phyloP scores from a whole-genome alignment of 2,329 filamentous ascomycete genomes.

The Claviceps sp. region DNA sequence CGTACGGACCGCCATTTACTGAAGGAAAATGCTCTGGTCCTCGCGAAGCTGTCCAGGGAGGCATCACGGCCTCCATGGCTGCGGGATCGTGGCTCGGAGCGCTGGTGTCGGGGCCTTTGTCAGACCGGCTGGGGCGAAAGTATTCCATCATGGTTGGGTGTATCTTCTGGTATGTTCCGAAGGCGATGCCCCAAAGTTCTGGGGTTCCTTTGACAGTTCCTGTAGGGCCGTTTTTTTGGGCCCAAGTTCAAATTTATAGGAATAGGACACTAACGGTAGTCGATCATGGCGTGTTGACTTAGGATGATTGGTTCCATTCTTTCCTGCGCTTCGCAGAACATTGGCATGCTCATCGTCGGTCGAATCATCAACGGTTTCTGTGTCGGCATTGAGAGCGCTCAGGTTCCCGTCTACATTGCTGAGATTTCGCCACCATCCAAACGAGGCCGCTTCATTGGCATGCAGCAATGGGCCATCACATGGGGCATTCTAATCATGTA shows the following conservation, averaged over 20 bases:
- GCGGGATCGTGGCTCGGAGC: slow-evolving; percentile 38
- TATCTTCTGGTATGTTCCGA: slow-evolving; percentile 31
- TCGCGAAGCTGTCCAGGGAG: slow-evolving; percentile 32
- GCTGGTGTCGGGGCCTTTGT: slow-evolving; percentile 32
- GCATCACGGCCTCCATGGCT: slow-evolving; percentile 38
- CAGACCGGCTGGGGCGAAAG: slow-evolving; percentile 36
- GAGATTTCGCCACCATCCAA: slow-evolving; percentile 44
- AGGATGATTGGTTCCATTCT: slow-evolving; percentile 37
- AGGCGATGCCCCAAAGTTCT: not conserved
- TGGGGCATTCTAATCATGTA: slow-evolving; percentile 56
- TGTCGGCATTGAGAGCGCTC: slow-evolving; percentile 52
- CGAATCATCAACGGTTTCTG: slow-evolving; percentile 53
- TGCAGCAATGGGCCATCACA: slow-evolving; percentile 65
- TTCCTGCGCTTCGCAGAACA: slow-evolving; percentile 30
- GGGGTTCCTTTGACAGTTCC: no score
- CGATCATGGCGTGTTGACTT: not conserved
- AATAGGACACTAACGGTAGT: not conserved
- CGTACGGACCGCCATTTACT: slow-evolving; percentile 17
- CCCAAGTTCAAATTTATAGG: not conserved
- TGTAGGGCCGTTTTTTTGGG: no score
- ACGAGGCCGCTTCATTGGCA: slow-evolving; percentile 54
- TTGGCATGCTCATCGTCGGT: slow-evolving; percentile 37
- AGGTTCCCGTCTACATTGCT: slow-evolving; percentile 58
- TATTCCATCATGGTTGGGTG: slow-evolving; percentile 36
- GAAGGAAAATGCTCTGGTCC: slow-evolving; percentile 20